Percentiles rank a stretch among this genome's conserved stretches.
Evolutionary conservation across 2,329 filamentous ascomycete genomes (phyloP).

Genomic region (Catunica adiposa): DNA sequence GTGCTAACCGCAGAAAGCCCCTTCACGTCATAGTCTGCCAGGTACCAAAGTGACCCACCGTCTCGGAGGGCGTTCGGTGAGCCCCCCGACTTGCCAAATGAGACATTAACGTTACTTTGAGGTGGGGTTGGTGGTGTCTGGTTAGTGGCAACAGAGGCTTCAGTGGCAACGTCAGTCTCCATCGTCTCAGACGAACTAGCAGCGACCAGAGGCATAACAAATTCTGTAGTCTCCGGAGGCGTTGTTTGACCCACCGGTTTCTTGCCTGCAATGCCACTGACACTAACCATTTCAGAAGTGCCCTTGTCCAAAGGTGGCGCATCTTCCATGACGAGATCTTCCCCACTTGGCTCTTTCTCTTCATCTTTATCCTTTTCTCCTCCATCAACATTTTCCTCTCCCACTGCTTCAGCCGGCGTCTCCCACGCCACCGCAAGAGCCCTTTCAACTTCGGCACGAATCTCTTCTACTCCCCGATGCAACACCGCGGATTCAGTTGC

Average conservation of each 20-base stretch:
- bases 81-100: conserved; percentile 3
- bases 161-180: background rate
- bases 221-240: conserved; percentile 9
- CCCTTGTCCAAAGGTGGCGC: conserved; percentile 5
- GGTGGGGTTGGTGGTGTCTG: conserved; percentile 13
- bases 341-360: background rate
- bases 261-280: background rate
- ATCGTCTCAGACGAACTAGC: background rate
- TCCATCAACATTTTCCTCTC: background rate
- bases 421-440: conserved; percentile 54
- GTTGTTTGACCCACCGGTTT: conserved; percentile 7
- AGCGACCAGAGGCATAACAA: background rate
- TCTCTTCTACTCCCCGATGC: conserved; percentile 49
- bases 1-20: conserved; percentile 8
- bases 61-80: conserved; percentile 9
- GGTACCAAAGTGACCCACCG: conserved; percentile 13
- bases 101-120: conserved; percentile 13
- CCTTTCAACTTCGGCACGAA: conserved; percentile 57
- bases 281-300: background rate
- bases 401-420: background rate
- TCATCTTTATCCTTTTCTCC: background rate
- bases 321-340: conserved; percentile 15
- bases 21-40: conserved; percentile 3
- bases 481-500: conserved; percentile 69
- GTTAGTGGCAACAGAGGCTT: background rate